These are phyloP conservation scores for Aristolochia contorta DNA, from an alignment of 164 flowering plant species.

Conservation along the genomic window DNA sequence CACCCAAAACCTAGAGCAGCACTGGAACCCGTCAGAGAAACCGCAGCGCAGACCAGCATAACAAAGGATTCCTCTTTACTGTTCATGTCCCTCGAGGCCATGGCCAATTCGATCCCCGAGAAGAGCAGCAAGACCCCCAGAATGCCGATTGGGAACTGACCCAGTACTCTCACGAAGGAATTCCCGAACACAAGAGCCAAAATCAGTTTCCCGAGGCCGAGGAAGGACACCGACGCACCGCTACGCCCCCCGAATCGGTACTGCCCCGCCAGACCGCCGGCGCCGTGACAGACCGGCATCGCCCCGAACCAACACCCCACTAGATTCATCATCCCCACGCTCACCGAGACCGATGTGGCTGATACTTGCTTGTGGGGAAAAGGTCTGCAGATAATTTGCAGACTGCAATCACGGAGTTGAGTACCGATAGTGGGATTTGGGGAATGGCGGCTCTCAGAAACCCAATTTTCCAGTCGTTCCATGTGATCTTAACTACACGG, in stretches of 20 bases:
- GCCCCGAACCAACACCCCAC: slow-evolving; percentile 91
- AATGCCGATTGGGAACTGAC: slow-evolving; percentile 61
- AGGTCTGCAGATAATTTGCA: slow-evolving; percentile 68
- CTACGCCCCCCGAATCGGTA: slow-evolving; percentile 73
- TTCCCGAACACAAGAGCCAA: slow-evolving; percentile 66
- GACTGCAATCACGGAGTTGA: slow-evolving; percentile 82
- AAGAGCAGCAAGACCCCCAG: slow-evolving; percentile 70
- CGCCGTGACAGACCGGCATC: slow-evolving; percentile 86
- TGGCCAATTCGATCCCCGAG: slow-evolving; percentile 80
- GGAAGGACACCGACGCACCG: slow-evolving; percentile 53
- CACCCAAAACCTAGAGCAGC: slow-evolving; percentile 78
- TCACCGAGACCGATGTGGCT: slow-evolving; percentile 52
- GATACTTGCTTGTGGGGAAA: slow-evolving; percentile 58
- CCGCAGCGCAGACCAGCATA: slow-evolving; percentile 79
- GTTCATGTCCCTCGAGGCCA: slow-evolving; percentile 78
- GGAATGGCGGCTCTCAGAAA: slow-evolving; percentile 70
- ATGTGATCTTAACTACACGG: slow-evolving; percentile 35
- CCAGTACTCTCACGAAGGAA: slow-evolving; percentile 59
- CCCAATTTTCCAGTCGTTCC: slow-evolving; percentile 80
- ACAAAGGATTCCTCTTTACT: slow-evolving; percentile 76
- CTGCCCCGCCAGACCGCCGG: slow-evolving; percentile 84
- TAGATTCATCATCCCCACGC: slow-evolving; percentile 72
- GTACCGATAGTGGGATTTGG: slow-evolving; percentile 67
- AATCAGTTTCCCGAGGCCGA: slow-evolving; percentile 59
- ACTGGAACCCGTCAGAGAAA: slow-evolving; percentile 76